A percentile compares a stretch with the other conserved stretches of the same genome.
Conservation (phyloP, 225 moss, liverwort and hornwort genomes). For the Pleurozium schreberi region DNA sequence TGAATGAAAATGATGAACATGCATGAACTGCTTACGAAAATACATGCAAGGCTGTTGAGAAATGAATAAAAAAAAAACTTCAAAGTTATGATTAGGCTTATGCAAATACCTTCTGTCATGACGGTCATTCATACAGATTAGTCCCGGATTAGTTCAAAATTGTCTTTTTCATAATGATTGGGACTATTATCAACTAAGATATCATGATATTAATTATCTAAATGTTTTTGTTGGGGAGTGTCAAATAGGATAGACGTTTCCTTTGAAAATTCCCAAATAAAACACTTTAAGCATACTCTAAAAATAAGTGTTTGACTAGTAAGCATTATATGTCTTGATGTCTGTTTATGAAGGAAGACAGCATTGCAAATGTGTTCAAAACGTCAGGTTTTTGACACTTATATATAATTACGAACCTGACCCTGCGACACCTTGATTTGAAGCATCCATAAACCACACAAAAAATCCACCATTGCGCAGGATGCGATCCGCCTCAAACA, state of each 20-base stretch:
- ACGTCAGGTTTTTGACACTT: background rate
- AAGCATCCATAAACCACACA: constrained; percentile 23
- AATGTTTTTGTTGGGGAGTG: background rate
- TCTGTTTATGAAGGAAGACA: background rate
- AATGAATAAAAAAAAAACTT: background rate
- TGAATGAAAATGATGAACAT: background rate
- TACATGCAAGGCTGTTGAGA: background rate
- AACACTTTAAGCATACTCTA: background rate
- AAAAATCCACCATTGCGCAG: constrained; percentile 70
- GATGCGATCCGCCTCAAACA: constrained; percentile 79
- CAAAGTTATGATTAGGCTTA: background rate
- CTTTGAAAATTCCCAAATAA: background rate
- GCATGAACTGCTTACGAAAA: background rate
- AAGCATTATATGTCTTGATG: background rate
- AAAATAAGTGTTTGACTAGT: too few relatives aligned
- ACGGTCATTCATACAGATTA: background rate
- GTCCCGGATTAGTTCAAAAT: background rate
- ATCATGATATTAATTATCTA: background rate
- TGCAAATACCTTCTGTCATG: background rate
- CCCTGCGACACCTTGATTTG: constrained; percentile 1
- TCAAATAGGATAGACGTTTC: background rate
- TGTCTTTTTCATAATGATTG: background rate
- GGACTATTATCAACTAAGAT: background rate
- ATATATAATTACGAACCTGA: constrained; percentile 11
- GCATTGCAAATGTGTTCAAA: background rate